phyloP scores from a whole-genome alignment of 441 rosid species.

The Biscutella laevigata region DNA sequence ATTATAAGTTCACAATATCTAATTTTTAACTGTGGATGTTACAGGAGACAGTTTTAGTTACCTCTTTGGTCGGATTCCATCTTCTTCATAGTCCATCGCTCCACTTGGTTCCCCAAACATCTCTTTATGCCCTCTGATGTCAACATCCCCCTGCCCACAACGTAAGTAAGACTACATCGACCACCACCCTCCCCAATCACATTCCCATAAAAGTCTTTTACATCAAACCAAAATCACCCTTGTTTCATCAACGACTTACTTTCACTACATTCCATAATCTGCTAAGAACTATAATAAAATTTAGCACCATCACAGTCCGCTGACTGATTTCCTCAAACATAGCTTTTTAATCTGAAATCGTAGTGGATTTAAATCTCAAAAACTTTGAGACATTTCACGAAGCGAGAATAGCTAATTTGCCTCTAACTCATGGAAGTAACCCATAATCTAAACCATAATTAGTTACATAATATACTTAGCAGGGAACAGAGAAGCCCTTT shows the following conservation, averaged over 20 bases:
- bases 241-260: too few species aligned
- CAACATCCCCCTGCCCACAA: conserved; percentile 93
- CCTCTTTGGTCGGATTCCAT: conserved; percentile 91
- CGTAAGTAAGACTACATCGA: conserved; percentile 97
- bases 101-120: conserved; percentile 91
- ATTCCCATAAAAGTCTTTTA: neutral
- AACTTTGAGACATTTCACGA: neutral
- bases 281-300: too few species aligned
- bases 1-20: neutral
- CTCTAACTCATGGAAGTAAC: neutral
- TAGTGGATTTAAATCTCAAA: neutral
- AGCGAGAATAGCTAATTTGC: neutral
- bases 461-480: conserved; percentile 10
- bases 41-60: conserved; percentile 14
- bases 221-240: neutral
- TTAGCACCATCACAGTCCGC: neutral
- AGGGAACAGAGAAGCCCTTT: conserved; percentile 2
- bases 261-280: neutral
- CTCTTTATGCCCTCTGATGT: conserved; percentile 86
- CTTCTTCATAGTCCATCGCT: conserved; percentile 97
- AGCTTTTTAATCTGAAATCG: neutral
- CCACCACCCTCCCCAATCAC: conserved; percentile 33
- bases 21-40: too few species aligned
- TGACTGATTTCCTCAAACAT: neutral
- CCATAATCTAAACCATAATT: neutral